These are phyloP conservation scores for Bruguiera hainesii DNA, from an alignment of 441 rosid genomes.

Conservation along the genomic window DNA sequence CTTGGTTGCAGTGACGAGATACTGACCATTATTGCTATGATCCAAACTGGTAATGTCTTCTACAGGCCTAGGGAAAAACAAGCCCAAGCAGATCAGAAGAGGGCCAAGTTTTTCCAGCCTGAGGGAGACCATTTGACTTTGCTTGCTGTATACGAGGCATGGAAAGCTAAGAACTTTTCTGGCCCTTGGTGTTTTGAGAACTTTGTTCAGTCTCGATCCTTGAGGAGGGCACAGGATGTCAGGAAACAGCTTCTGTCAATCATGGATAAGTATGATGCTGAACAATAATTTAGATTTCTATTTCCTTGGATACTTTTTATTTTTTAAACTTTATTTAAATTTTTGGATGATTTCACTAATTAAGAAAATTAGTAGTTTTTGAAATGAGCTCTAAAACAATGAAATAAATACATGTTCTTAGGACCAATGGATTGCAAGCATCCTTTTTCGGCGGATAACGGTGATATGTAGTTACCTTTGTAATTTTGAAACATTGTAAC, in stretches of 20 bases:
- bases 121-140: slow-evolving; percentile 80
- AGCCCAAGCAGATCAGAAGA: slow-evolving; percentile 78
- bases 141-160: slow-evolving; percentile 72
- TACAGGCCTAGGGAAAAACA: slow-evolving; percentile 84
- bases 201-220: slow-evolving; percentile 62
- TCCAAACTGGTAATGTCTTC: slow-evolving; percentile 70
- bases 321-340: background rate
- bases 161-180: slow-evolving; percentile 75
- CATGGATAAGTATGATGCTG: slow-evolving; percentile 61
- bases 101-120: slow-evolving; percentile 75
- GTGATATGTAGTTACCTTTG: too few relatives aligned
- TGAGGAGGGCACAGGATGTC: slow-evolving; percentile 75
- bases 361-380: background rate
- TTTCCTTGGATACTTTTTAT: background rate
- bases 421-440: too few relatives aligned
- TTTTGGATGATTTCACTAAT: background rate
- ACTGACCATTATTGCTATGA: slow-evolving; percentile 67
- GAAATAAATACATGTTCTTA: too few relatives aligned
- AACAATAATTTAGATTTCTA: background rate
- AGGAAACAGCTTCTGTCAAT: slow-evolving; percentile 75
- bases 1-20: slow-evolving; percentile 82
- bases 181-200: slow-evolving; percentile 82
- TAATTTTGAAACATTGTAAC: too few relatives aligned
- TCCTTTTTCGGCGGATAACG: too few relatives aligned
- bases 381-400: background rate